Conservation (phyloP, 176 grass and related monocot genomes). For the Musa itinerans region DNA sequence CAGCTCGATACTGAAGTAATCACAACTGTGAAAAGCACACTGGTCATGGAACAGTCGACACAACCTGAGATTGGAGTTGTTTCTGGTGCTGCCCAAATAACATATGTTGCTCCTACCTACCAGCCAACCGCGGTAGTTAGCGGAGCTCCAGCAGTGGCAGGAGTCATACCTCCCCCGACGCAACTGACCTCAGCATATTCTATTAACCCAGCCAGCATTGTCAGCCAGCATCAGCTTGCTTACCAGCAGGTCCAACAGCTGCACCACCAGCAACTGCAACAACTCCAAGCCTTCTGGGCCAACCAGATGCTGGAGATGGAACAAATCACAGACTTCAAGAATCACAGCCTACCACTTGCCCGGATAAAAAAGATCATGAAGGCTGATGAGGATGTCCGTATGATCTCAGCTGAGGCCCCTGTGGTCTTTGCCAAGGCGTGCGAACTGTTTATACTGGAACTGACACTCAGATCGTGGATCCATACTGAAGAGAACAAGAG, state of each 20-base stretch:
- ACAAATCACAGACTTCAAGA: not conserved
- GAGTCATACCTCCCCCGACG: not conserved
- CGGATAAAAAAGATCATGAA: too few relatives aligned
- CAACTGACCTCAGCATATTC: constrained; percentile 15
- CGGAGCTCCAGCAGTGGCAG: not conserved
- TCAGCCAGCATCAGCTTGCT: constrained; percentile 38
- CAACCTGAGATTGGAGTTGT: constrained; percentile 20
- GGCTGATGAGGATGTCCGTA: too few relatives aligned
- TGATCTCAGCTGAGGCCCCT: constrained; percentile 22
- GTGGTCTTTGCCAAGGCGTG: constrained; percentile 38
- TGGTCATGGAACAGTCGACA: constrained; percentile 34
- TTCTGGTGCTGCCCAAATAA: too few relatives aligned
- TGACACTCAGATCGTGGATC: constrained; percentile 32
- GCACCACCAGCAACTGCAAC: constrained; percentile 42
- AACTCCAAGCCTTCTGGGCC: constrained; percentile 45
- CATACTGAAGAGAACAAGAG: constrained; percentile 25
- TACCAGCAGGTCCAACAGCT: constrained; percentile 38
- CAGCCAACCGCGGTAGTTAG: constrained; percentile 12
- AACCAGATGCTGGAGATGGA: constrained; percentile 39
- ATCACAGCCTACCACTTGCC: too few relatives aligned
- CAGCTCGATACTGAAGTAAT: too few relatives aligned
- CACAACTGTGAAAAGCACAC: not conserved
- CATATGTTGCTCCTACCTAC: constrained; percentile 17
- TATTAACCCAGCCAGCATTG: constrained; percentile 14
- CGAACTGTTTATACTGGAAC: constrained; percentile 40